phyloP scores from a whole-genome alignment of 2,329 filamentous ascomycete genomes.

The Dactylellina parvicollis region DNA sequence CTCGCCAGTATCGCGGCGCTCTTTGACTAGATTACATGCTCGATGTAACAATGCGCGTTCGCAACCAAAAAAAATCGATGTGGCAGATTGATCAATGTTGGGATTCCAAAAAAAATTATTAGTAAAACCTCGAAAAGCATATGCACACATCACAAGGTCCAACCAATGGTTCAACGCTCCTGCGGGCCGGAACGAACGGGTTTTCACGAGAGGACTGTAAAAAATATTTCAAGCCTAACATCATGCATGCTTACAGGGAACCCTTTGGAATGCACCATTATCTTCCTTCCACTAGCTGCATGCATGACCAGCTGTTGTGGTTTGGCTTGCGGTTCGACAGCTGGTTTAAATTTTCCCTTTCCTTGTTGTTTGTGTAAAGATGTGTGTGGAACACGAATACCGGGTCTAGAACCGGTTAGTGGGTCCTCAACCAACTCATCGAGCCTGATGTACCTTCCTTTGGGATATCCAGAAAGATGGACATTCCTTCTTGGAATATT shows the following conservation, averaged over 20 bases:
- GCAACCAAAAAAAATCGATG: no score
- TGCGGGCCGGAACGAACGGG: slow-evolving; percentile 53
- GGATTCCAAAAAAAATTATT: background rate
- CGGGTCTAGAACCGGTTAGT: slow-evolving; percentile 47
- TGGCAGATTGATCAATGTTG: background rate
- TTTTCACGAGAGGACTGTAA: slow-evolving; percentile 18
- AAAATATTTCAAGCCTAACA: slow-evolving; percentile 40
- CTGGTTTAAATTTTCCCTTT: slow-evolving; percentile 8
- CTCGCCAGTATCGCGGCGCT: slow-evolving; percentile 9
- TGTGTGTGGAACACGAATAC: slow-evolving; percentile 35
- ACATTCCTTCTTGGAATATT: background rate
- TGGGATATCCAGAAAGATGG: background rate
- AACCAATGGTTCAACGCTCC: slow-evolving; percentile 44
- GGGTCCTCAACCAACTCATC: slow-evolving; percentile 31
- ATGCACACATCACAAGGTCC: no score
- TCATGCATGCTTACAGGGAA: slow-evolving; percentile 46
- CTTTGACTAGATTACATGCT: slow-evolving; percentile 10
- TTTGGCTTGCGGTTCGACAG: slow-evolving; percentile 26
- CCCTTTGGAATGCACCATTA: slow-evolving; percentile 37
- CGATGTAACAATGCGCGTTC: no score
- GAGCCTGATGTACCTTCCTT: background rate
- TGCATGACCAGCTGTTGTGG: slow-evolving; percentile 38
- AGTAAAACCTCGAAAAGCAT: background rate
- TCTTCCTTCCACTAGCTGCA: slow-evolving; percentile 10
- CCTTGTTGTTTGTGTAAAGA: background rate